phyloP scores from a whole-genome alignment of 1,139 yeast genomes.

The Lodderomyces elongisporus region DNA sequence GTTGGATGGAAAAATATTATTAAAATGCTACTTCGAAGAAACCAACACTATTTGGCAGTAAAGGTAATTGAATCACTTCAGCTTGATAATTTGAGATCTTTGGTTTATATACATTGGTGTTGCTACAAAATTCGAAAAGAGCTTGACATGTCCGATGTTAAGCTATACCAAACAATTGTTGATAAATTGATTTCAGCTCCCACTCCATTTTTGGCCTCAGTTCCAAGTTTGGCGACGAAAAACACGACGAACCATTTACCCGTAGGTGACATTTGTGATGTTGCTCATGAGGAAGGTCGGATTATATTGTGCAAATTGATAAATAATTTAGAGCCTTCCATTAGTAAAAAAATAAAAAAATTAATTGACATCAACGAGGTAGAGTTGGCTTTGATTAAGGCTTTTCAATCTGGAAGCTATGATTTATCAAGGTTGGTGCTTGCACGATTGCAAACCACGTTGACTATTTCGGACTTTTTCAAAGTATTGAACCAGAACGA shows the following conservation, averaged over 20 bases:
- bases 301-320: constrained; percentile 58
- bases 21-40: constrained; percentile 54
- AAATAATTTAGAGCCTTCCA: constrained; percentile 63
- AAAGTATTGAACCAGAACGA: constrained; percentile 40
- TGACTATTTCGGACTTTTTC: constrained; percentile 39
- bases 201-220: no score
- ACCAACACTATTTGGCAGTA: constrained; percentile 59
- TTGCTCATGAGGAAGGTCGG: constrained; percentile 85
- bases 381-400: constrained; percentile 63
- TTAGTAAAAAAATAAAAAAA: constrained; percentile 57
- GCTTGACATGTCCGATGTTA: constrained; percentile 51
- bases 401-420: constrained; percentile 62
- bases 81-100: constrained; percentile 43
- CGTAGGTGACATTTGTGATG: constrained; percentile 57
- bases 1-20: constrained; percentile 55
- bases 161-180: constrained; percentile 48
- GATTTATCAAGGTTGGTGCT: constrained; percentile 63
- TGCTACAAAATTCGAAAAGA: constrained; percentile 60
- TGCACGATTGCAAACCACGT: constrained; percentile 39
- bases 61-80: constrained; percentile 52
- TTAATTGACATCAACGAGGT: constrained; percentile 69
- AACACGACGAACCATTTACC: constrained; percentile 37
- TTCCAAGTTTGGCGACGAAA: no score
- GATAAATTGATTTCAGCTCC: constrained; percentile 39
- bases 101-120: constrained; percentile 78